Base-by-base conservation (phyloP, 139 green algal species). In the Chlamydomonas sp. region DNA sequence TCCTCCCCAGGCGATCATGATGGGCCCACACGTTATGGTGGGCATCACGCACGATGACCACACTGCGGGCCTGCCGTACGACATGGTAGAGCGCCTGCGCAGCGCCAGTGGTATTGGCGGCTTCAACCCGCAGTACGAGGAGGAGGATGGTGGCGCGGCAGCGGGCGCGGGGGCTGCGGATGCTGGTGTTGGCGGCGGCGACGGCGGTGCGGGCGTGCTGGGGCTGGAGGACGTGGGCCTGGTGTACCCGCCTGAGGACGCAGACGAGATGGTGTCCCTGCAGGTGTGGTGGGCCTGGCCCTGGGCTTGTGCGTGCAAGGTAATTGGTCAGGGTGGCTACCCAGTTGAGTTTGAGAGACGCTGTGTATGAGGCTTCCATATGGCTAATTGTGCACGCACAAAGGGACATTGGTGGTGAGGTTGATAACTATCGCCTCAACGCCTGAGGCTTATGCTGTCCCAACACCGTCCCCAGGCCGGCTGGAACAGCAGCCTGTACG, bases 1-100 rank as follows among this genome's bases (percentile, higher is more conserved):
- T 49, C 31, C 31, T 49, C 2, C 80, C 0, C 64, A 83, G 49
- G 76, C 88, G 1, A 15, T 91, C 67, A 91, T 91, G 88, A 82
- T 89, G 83, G 88, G 88, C 18, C 88, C 88, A 0, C 78, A 84
- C 80, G 67, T 86, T 16, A 89, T 89, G 88, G 88, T 66, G 74
- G 87, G 87, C 17, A 2, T 90, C 17, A 90, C 80, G 2, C 87
- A 90, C 78, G 87, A 90, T 75, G 66, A 78, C 74, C 62, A 63
- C 74, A 78, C 49, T 1, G 49, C 62, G 74, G 74, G 74, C 1
- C 74, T 78, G 74, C 74, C 74, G 49, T 9, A 17, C 14, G 74
- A 62, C 31, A 15, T 5, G 31, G 49, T 12, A 10, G 6, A 6
- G 31, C 49, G 49, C 9, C 74, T 49, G 31, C 31, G 31, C 31